Percentiles rank a stretch among this genome's conserved stretches.
phyloP scores from a whole-genome alignment of 2,329 filamentous ascomycete genomes.

The Sphaceloma murrayae region DNA sequence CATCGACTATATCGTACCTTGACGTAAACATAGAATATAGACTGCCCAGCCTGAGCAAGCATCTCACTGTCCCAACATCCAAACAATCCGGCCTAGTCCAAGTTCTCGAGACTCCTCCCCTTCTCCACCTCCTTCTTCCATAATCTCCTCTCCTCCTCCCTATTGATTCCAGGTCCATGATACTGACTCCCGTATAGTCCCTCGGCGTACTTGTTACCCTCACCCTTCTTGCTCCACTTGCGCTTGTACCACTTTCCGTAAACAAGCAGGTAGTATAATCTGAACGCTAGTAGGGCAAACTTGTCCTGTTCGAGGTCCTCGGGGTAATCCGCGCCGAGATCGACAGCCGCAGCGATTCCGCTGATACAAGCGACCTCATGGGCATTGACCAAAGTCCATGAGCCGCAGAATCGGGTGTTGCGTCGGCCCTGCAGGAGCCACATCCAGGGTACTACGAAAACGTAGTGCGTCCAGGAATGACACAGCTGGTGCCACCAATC shows the following conservation, averaged over 20 bases:
- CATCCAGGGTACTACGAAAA: constrained; percentile 59
- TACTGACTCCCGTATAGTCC: constrained; percentile 53
- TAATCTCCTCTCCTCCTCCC: constrained; percentile 42
- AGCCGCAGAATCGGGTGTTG: constrained; percentile 53
- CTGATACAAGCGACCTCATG: constrained; percentile 63
- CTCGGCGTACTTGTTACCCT: constrained; percentile 47
- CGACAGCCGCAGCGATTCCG: constrained; percentile 61
- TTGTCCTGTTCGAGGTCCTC: constrained; percentile 53
- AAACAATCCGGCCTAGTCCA: background rate
- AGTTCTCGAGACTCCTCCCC: constrained; percentile 26
- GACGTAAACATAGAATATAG: no score
- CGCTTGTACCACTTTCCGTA: constrained; percentile 54
- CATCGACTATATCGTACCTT: no score
- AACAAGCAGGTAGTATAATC: constrained; percentile 51
- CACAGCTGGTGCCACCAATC: constrained; percentile 62
- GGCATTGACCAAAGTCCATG: constrained; percentile 61
- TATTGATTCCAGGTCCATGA: constrained; percentile 47
- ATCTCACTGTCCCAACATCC: no score
- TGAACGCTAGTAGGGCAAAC: constrained; percentile 52
- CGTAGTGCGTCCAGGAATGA: constrained; percentile 54
- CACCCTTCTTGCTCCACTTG: constrained; percentile 34
- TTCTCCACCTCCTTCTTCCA: constrained; percentile 43
- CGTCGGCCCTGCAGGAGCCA: constrained; percentile 61
- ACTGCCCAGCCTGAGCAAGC: no score
- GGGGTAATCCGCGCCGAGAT: constrained; percentile 55